Base-by-base conservation (phyloP, 75 land plant species). In the Isoetes taiwanensis region DNA sequence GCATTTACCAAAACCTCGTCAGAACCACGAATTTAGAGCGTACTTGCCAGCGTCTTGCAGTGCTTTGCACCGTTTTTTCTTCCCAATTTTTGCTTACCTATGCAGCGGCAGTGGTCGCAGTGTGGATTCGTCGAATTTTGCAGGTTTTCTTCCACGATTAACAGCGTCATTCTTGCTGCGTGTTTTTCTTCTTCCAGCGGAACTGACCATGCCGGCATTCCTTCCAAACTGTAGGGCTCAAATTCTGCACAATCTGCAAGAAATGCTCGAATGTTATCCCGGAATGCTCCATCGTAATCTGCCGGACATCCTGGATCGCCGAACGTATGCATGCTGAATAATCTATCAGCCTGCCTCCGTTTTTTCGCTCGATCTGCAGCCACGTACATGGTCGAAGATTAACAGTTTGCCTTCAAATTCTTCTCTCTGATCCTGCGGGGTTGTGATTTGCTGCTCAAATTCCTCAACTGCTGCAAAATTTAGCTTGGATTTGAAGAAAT, bases 51-150 rank as follows among this genome's bases (percentile, higher is more conserved):
- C 9, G 12, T 9, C 39, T 9, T 9, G 39, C 39, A 37, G 12
- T 9, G 14, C 39, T 37, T 37, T 9, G 14, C 14, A 37, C 12
- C 9, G 9, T 37, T 9, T 37, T 9, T 37, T 37, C 9, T 9
- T 37, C 14, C 9, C 14, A 37, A 46, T 16, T 4, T 16, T 52
- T 14, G 10, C 60, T 42, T 74, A 91, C 97, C 97, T 17, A 74
- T 43, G 64, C 77, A 79, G 31, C 79, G 62, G 64, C 97, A 91
- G 30, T 79, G 77, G 56, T 78, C 81, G 50, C 97, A 91, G 57
- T 71, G 78, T 0, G 88, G 83, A 1, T 41, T 46, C 2, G 32
- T 56, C 0, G 85, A 72, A 17, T 32, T 28, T 8, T 30, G 34
- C 6, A 81, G 74, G 30, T 34, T 16, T 58, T 91, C 97, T 61